These are phyloP conservation scores for Dunaliella primolecta DNA, from an alignment of 139 green algal genomes.

Conservation along the genomic window DNA sequence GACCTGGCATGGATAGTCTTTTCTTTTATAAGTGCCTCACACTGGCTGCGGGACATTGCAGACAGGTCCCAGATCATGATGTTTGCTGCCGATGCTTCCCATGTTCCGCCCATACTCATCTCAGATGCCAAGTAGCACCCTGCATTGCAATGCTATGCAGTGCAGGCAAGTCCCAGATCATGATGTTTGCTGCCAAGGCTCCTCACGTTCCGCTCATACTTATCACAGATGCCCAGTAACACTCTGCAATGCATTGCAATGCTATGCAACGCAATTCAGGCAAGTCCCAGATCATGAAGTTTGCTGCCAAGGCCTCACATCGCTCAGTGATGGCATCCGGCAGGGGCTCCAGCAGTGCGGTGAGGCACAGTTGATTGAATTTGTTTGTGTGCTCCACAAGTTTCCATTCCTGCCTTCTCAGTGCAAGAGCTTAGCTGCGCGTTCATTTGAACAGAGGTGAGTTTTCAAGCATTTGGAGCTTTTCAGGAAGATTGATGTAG, in stretches of 20 bases:
- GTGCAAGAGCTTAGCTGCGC: background rate
- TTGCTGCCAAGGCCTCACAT: conserved; percentile 56
- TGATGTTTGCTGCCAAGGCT: conserved; percentile 71
- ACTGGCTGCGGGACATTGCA: no score
- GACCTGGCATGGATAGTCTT: no score
- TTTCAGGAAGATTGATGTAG: background rate
- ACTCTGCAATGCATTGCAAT: no score
- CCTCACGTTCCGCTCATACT: conserved; percentile 70
- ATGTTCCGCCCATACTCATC: no score
- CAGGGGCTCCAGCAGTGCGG: conserved; percentile 58
- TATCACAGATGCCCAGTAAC: conserved; percentile 65
- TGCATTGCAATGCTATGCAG: no score
- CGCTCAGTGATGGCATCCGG: conserved; percentile 76
- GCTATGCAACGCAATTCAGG: no score
- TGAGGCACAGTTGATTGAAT: background rate
- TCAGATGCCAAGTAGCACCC: no score
- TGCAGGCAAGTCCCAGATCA: conserved; percentile 70
- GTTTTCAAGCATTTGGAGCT: background rate
- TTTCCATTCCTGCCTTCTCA: no score
- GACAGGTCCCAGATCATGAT: conserved; percentile 76
- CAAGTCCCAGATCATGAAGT: conserved; percentile 80
- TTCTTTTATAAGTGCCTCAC: no score
- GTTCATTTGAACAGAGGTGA: background rate
- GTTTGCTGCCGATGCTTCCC: conserved; percentile 64
- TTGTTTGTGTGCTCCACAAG: background rate